These are phyloP conservation scores for button mushroom (Agaricus bisporus) DNA, from an alignment of 768 basidiomycete genomes.

Conservation along the genomic window DNA sequence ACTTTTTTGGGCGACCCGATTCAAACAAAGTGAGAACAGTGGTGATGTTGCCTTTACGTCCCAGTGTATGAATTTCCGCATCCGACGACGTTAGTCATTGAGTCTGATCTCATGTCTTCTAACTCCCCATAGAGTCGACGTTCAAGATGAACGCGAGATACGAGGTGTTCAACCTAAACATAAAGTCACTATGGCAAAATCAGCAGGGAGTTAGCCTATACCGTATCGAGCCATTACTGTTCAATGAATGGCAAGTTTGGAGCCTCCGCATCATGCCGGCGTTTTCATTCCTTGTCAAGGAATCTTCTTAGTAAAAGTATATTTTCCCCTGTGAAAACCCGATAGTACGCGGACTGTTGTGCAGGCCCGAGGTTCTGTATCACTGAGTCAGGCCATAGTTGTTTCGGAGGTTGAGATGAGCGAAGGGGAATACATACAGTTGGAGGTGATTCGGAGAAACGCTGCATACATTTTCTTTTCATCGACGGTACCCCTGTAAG, in stretches of 20 bases:
- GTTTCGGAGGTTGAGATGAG: neutral
- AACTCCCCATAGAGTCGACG: too few species aligned
- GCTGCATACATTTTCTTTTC: slow-evolving; percentile 58
- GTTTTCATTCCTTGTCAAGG: slow-evolving; percentile 62
- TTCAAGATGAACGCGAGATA: too few species aligned
- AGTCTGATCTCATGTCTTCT: too few species aligned
- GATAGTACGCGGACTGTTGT: slow-evolving; percentile 66
- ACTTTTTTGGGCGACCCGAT: too few species aligned
- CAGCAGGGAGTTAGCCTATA: neutral
- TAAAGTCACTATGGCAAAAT: neutral
- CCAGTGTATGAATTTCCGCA: too few species aligned
- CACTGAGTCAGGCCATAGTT: slow-evolving; percentile 8
- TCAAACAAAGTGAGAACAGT: too few species aligned
- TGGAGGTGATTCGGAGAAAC: slow-evolving; percentile 74
- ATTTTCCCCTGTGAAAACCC: slow-evolving; percentile 73
- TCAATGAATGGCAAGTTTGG: slow-evolving; percentile 53
- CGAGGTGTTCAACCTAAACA: neutral
- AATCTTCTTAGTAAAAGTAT: slow-evolving; percentile 57
- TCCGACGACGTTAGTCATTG: too few species aligned
- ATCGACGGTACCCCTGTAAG: slow-evolving; percentile 77
- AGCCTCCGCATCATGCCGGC: slow-evolving; percentile 52
- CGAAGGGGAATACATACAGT: slow-evolving; percentile 36
- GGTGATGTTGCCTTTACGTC: too few species aligned
- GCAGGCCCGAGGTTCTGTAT: slow-evolving; percentile 56
- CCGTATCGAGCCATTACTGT: slow-evolving; percentile 41